phyloP scores from a whole-genome alignment of 352 stramenopile genomes.

The Aphanomyces invadans region DNA sequence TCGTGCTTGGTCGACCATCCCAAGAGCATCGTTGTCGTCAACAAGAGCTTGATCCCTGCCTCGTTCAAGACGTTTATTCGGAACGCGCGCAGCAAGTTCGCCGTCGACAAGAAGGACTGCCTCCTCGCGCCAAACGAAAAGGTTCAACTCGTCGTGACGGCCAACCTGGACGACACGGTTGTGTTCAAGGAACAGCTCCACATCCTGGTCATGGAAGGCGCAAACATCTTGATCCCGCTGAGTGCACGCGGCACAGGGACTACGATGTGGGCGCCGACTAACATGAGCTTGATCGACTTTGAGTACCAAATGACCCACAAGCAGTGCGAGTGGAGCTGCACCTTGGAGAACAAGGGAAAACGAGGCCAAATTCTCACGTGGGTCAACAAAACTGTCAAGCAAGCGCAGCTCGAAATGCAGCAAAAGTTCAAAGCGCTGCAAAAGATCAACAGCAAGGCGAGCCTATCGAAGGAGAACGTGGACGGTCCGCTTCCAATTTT shows the following conservation, averaged over 20 bases:
- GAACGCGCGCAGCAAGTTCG: slow-evolving; percentile 88
- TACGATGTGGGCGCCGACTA: slow-evolving; percentile 88
- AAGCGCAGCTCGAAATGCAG: slow-evolving; percentile 31
- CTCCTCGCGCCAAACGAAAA: slow-evolving; percentile 71
- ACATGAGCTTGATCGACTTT: slow-evolving; percentile 88
- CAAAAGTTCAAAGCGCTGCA: slow-evolving; percentile 29
- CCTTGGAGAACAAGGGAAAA: slow-evolving; percentile 93
- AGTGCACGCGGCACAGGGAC: slow-evolving; percentile 88
- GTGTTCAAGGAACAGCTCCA: slow-evolving; percentile 91
- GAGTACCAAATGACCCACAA: slow-evolving; percentile 85
- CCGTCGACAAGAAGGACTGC: slow-evolving; percentile 85
- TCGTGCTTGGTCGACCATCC: slow-evolving; percentile 82
- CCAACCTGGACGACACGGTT: slow-evolving; percentile 90
- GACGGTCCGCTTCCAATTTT: slow-evolving; percentile 64
- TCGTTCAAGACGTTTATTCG: slow-evolving; percentile 90
- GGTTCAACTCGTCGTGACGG: slow-evolving; percentile 66
- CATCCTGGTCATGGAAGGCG: slow-evolving; percentile 87
- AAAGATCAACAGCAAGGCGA: slow-evolving; percentile 10
- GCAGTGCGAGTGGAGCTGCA: slow-evolving; percentile 87
- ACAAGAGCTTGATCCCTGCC: slow-evolving; percentile 85
- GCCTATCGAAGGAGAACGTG: slow-evolving; percentile 23
- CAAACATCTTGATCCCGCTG: slow-evolving; percentile 85
- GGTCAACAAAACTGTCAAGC: slow-evolving; percentile 77
- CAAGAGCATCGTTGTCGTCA: slow-evolving; percentile 71
- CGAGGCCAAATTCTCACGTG: slow-evolving; percentile 87